phyloP scores from a whole-genome alignment of 1,139 yeast genomes.

The Lizanozyma gosingica region DNA sequence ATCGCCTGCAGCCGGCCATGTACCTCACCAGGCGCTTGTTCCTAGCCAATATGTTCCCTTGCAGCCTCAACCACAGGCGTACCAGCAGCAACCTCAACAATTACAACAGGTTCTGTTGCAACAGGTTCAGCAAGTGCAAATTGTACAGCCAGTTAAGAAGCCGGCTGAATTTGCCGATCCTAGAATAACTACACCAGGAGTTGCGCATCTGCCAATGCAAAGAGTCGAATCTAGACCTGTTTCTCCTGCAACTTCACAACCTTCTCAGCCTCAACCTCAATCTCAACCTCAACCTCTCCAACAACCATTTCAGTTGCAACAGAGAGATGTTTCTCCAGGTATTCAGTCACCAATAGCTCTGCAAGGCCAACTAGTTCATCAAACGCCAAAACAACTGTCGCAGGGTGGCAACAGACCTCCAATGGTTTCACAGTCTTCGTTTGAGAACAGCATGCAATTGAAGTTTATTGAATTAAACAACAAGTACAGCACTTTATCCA shows the following conservation, averaged over 20 bases:
- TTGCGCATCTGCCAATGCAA: constrained; percentile 1
- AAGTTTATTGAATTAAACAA: constrained; percentile 34
- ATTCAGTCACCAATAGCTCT: background rate
- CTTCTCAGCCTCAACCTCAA: constrained; percentile 7
- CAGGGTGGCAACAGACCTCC: constrained; percentile 7
- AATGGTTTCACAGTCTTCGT: constrained; percentile 11
- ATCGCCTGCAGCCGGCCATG: background rate
- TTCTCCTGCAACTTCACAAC: background rate
- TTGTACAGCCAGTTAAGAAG: constrained; percentile 3
- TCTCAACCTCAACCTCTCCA: constrained; percentile 8
- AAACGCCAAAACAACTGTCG: background rate
- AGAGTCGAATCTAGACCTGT: background rate
- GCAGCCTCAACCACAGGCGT: constrained; percentile 5
- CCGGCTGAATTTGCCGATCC: constrained; percentile 7
- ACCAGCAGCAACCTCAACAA: constrained; percentile 8
- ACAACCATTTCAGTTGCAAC: background rate
- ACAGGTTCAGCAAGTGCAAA: constrained; percentile 5
- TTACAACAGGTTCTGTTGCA: constrained; percentile 5
- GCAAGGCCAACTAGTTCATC: background rate
- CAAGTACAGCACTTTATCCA: constrained; percentile 24
- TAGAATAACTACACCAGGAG: constrained; percentile 1
- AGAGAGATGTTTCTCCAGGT: background rate
- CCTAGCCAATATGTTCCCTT: constrained; percentile 1
- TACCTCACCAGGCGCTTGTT: background rate
- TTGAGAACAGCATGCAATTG: constrained; percentile 19